These are phyloP conservation scores for Penicillium griseofulvum DNA, from an alignment of 2,329 filamentous ascomycete genomes.

Conservation along the genomic window DNA sequence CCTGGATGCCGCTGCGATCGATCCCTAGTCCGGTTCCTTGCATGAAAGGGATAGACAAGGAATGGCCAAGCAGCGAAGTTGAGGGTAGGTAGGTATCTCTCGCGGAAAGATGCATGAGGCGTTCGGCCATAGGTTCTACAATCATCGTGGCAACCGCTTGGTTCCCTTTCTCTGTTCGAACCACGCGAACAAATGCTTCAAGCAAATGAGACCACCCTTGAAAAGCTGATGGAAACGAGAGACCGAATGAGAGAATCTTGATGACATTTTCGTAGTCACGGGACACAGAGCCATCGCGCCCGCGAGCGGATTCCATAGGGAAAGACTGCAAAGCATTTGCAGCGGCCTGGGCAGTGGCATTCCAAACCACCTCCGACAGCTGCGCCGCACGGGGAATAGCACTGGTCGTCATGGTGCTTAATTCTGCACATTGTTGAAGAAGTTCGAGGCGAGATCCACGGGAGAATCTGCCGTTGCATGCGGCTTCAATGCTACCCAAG, in stretches of 20 bases:
- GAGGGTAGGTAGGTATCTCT: conserved; percentile 36
- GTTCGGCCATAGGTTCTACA: conserved; percentile 68
- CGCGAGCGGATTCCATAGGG: conserved; percentile 40
- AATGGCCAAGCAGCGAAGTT: conserved; percentile 33
- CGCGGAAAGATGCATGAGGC: conserved; percentile 38
- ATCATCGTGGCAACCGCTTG: conserved; percentile 64
- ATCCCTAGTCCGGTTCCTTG: conserved; percentile 10
- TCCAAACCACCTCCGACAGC: conserved; percentile 35
- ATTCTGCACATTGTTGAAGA: conserved; percentile 37
- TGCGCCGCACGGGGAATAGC: conserved; percentile 6
- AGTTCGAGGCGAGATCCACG: conserved; percentile 40
- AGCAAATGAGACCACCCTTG: conserved; percentile 55
- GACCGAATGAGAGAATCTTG: conserved; percentile 64
- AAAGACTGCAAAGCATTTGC: conserved; percentile 42
- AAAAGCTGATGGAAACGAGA: conserved; percentile 26
- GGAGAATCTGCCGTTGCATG: conserved; percentile 34
- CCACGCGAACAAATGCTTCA: conserved; percentile 54
- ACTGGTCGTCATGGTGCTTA: conserved; percentile 20
- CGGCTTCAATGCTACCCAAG: conserved; percentile 30
- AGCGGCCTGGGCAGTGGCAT: conserved; percentile 33
- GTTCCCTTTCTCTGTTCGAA: conserved; percentile 64
- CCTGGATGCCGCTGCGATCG: conserved; percentile 3
- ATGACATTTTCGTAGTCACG: conserved; percentile 69
- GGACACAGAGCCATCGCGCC: conserved; percentile 53
- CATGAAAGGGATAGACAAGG: conserved; percentile 36